Evolutionary conservation across 371 early-diverging fungal species (phyloP).

Genomic region (Smittium culicis): DNA sequence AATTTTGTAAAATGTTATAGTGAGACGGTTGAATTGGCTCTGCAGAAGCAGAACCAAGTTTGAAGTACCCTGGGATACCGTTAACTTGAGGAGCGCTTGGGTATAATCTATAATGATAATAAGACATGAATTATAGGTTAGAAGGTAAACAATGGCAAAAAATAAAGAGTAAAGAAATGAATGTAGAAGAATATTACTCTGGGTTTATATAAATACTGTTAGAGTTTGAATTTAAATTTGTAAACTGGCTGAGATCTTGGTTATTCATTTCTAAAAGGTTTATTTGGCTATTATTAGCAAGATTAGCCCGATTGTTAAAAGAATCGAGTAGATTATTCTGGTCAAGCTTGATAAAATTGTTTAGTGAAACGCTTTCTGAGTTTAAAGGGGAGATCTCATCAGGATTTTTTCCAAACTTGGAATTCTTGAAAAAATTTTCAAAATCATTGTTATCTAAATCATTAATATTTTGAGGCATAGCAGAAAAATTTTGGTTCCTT

Average conservation of each 20-base stretch:
- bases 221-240: background rate
- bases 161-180: no score
- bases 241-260: background rate
- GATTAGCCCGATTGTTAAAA: background rate
- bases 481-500: background rate
- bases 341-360: background rate
- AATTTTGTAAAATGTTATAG: background rate
- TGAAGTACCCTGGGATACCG: background rate
- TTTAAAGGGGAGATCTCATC: background rate
- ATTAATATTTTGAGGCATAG: background rate
- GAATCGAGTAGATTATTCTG: background rate
- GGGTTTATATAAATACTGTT: background rate
- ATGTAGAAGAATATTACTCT: background rate
- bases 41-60: background rate
- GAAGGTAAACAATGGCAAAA: background rate
- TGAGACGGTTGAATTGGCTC: background rate
- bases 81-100: background rate
- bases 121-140: background rate
- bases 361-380: background rate
- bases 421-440: background rate
- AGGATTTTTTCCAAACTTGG: background rate
- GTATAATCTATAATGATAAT: background rate
- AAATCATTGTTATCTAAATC: background rate
- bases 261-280: background rate
- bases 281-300: background rate